Evolutionary conservation across 495 filamentous ascomycete species (phyloP).

Genomic region (Darksidea phi): DNA sequence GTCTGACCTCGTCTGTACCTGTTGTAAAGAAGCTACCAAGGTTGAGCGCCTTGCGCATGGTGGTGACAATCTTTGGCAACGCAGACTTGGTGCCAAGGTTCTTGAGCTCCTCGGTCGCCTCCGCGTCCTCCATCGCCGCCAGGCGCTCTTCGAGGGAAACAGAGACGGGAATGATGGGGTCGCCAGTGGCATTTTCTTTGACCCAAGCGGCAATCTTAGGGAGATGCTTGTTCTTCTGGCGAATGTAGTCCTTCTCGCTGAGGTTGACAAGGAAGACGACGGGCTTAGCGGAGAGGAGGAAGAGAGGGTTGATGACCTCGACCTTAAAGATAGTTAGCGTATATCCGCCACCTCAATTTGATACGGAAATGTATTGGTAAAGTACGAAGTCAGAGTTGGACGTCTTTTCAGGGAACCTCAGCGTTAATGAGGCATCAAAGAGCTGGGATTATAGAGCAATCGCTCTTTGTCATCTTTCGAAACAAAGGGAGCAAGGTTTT

Average conservation of each 20-base stretch:
- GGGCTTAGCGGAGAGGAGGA: constrained; percentile 94
- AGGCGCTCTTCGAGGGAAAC: constrained; percentile 90
- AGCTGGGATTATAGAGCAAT: constrained; percentile 98
- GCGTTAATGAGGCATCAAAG: constrained; percentile 81
- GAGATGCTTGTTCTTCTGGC: constrained; percentile 99
- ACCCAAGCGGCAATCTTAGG: constrained; percentile 90
- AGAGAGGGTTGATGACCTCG: constrained; percentile 94
- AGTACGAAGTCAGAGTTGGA: constrained; percentile 52
- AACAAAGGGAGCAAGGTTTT: constrained; percentile 26
- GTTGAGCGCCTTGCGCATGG: constrained; percentile 89
- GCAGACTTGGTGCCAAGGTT: constrained; percentile 80
- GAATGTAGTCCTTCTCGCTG: constrained; percentile 93
- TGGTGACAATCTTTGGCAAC: constrained; percentile 88
- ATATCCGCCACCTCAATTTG: neutral
- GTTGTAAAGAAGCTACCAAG: constrained; percentile 96
- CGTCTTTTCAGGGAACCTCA: constrained; percentile 82
- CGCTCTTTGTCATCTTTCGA: constrained; percentile 96
- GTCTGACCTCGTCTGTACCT: constrained; percentile 92
- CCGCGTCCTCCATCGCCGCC: constrained; percentile 73
- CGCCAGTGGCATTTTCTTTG: constrained; percentile 80
- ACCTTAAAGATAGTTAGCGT: constrained; percentile 57
- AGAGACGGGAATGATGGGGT: constrained; percentile 90
- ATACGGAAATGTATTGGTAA: neutral
- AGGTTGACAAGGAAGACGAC: constrained; percentile 97
- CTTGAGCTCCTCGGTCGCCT: constrained; percentile 85